A percentile compares a stretch with the other conserved stretches of the same genome.
These are phyloP conservation scores for Lyophyllum decastes DNA, from an alignment of 768 basidiomycete genomes.

Conservation along the genomic window DNA sequence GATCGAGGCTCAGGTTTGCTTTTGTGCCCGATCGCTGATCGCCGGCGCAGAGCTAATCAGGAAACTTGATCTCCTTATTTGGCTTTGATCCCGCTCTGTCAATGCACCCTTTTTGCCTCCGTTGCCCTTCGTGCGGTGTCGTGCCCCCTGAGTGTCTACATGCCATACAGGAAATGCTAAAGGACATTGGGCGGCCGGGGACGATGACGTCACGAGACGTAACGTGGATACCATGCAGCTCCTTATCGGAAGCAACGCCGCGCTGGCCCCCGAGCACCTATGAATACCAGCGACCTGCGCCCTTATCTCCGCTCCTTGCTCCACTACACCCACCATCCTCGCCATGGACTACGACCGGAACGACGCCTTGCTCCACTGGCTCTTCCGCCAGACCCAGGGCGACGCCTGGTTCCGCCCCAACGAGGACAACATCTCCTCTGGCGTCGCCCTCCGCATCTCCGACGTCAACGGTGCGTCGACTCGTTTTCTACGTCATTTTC, in stretches of 20 bases:
- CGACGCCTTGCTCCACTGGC: slow-evolving; percentile 78
- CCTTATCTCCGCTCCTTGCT: neutral
- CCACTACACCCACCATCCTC: neutral
- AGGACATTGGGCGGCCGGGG: too few relatives aligned
- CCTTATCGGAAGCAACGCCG: neutral
- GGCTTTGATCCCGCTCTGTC: neutral
- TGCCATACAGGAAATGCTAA: too few relatives aligned
- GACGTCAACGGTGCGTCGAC: slow-evolving; percentile 35
- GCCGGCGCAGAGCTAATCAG: slow-evolving; percentile 6
- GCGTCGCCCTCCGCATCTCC: slow-evolving; percentile 61
- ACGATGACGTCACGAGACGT: neutral
- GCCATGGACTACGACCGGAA: slow-evolving; percentile 78
- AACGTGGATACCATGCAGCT: neutral
- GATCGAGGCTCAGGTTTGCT: neutral
- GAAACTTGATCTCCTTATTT: neutral
- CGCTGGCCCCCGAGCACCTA: neutral
- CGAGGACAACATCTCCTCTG: slow-evolving; percentile 71
- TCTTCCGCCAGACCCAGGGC: slow-evolving; percentile 78
- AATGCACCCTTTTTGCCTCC: too few relatives aligned
- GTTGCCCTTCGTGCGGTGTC: too few relatives aligned
- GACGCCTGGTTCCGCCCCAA: slow-evolving; percentile 85
- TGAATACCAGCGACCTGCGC: neutral
- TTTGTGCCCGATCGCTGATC: slow-evolving; percentile 9
- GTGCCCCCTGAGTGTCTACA: too few relatives aligned
- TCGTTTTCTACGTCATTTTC: neutral